Evolutionary conservation across 176 grass and related monocot species (phyloP).

Genomic region (Tuctoria greenei): DNA sequence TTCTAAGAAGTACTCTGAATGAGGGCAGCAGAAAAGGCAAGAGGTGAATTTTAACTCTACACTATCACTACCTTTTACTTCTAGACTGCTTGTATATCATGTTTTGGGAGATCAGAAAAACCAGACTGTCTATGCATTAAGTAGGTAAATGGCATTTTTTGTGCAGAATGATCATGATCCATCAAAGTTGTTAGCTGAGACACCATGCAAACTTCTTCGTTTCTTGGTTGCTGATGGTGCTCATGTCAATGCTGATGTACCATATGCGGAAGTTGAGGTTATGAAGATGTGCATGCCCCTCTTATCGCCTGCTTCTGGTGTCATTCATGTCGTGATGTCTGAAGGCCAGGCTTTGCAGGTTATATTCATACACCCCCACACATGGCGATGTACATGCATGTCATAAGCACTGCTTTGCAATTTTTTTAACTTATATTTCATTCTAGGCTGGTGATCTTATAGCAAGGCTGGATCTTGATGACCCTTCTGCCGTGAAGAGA

Average conservation of each 20-base stretch:
- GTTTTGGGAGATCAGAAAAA: neutral
- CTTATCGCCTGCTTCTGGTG: slow-evolving; percentile 82
- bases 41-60: neutral
- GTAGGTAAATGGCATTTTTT: slow-evolving; percentile 18
- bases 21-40: neutral
- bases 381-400: slow-evolving; percentile 13
- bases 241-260: slow-evolving; percentile 81
- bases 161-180: slow-evolving; percentile 98
- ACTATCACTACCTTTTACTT: neutral
- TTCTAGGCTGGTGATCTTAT: slow-evolving; percentile 91
- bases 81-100: neutral
- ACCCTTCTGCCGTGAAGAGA: slow-evolving; percentile 88
- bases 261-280: slow-evolving; percentile 96
- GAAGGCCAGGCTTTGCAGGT: slow-evolving; percentile 98
- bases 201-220: slow-evolving; percentile 97
- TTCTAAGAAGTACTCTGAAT: slow-evolving; percentile 16
- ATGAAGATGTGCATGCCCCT: slow-evolving; percentile 99
- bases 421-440: slow-evolving; percentile 7
- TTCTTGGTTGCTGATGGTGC: slow-evolving; percentile 90
- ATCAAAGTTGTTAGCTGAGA: slow-evolving; percentile 90
- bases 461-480: slow-evolving; percentile 92
- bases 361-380: neutral
- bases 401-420: slow-evolving; percentile 18
- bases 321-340: slow-evolving; percentile 80
- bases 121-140: neutral